Evolutionary conservation across 2,329 filamentous ascomycete genomes (phyloP).

Genomic region (Pezicula neosporulosa): DNA sequence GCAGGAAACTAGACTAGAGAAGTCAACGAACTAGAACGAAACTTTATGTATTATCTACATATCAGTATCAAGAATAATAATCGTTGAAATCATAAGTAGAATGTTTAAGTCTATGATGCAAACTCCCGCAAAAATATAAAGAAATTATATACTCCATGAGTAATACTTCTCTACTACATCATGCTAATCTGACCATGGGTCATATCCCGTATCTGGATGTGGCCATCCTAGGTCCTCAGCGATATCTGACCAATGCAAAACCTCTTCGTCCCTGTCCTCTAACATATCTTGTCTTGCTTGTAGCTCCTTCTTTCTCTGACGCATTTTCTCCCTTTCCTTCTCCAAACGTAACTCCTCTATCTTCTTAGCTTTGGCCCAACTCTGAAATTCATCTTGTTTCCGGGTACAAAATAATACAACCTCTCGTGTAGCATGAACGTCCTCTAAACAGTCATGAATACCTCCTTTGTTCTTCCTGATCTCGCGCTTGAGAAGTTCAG

Average conservation of each 20-base stretch:
- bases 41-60: no score
- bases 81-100: no score
- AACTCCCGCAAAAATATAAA: no score
- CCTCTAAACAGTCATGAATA: slow-evolving; percentile 46
- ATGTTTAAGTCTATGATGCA: no score
- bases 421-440: slow-evolving; percentile 46
- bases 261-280: slow-evolving; percentile 3
- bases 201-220: slow-evolving; percentile 8
- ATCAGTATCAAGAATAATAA: no score
- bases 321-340: slow-evolving; percentile 8
- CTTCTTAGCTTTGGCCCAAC: slow-evolving; percentile 29
- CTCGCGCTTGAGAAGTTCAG: slow-evolving; percentile 29
- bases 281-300: background rate
- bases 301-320: background rate
- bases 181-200: slow-evolving; percentile 17
- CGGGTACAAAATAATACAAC: slow-evolving; percentile 42
- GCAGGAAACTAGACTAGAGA: no score
- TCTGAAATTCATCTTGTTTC: slow-evolving; percentile 31
- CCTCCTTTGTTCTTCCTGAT: slow-evolving; percentile 31
- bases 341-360: slow-evolving; percentile 11
- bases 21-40: no score
- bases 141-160: no score
- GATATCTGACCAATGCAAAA: slow-evolving; percentile 14
- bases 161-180: background rate
- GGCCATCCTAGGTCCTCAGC: slow-evolving; percentile 17